Evolutionary conservation across 345 rosid genomes (phyloP), one percentile per base, ranked within the genome.

Genomic region (Salix brachista): DNA sequence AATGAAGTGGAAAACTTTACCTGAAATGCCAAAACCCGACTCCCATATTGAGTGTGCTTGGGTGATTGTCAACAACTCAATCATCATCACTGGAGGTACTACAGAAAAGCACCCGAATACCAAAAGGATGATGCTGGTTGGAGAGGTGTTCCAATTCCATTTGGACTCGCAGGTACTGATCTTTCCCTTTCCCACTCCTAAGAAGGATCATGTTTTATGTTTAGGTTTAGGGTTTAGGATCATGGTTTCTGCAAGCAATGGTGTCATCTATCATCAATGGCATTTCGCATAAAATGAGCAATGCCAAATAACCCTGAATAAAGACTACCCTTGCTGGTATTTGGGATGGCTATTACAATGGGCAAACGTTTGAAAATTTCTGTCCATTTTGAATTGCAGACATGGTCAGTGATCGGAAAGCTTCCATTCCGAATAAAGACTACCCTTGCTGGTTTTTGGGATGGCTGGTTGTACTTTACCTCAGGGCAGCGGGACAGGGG

Each of bases 401-500:
- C 82, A 34, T 94, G 97, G 97, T 87, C 98, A 5, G 93, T 92
- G 83, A 86, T 90, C 4, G 96, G 97, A 78, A 87, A 85, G 88
- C 91, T 94, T 73, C 96, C 97, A 13, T 92, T 72, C 81, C 91
- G 97, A 1, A 62, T 88, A n/a, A 94, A 94, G 86, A 91, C 93
- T 10, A 77, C 95, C 0, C 81, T 86, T 37, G 81, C 90, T 7
- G 94, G 94, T 1, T 88, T 81, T 73, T 90, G 94, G 93, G 88
- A 91, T 48, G 97, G 96, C 74, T 89, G 90, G 87, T 80, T 91
- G 86, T 92, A 90, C 74, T 91, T 91, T 48, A 92, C 97, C 17
- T 94, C 98, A 0, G 98, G 97, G 61, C 97, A 92, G 77, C 85
- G 93, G 4, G 97, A 91, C 78, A 87, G 92, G 83, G 97, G 95